These are phyloP conservation scores for Nannochloris sp. DNA, from an alignment of 139 green algal genomes.

Conservation along the genomic window DNA sequence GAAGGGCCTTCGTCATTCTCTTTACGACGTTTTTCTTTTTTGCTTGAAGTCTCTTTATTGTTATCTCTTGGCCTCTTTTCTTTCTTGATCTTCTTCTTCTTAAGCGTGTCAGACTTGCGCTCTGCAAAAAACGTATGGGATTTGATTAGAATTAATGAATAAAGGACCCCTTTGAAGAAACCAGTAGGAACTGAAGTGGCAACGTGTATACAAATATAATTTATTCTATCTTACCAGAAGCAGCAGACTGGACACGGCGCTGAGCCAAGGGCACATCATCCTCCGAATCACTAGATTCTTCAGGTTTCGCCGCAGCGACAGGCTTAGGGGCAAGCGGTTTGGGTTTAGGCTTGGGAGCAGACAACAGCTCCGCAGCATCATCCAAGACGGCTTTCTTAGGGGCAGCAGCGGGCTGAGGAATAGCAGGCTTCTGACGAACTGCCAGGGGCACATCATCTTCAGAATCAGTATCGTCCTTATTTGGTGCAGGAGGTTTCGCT, in stretches of 20 bases:
- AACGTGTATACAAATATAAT: background rate
- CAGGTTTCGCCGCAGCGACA: background rate
- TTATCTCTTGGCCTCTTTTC: slow-evolving; percentile 6
- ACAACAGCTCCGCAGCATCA: slow-evolving; percentile 9
- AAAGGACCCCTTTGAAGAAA: background rate
- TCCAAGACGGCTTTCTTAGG: background rate
- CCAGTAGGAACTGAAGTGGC: background rate
- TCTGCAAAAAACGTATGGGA: background rate
- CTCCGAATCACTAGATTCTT: slow-evolving; percentile 29
- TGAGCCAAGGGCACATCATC: slow-evolving; percentile 32
- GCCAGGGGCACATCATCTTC: background rate
- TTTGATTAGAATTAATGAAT: background rate
- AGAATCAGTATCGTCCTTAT: background rate
- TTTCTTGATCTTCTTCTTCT: background rate
- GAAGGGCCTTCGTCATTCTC: background rate
- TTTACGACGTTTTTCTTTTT: background rate
- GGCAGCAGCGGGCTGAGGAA: background rate
- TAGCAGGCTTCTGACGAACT: background rate
- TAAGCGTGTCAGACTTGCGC: background rate
- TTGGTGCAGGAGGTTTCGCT: background rate
- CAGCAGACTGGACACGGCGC: background rate
- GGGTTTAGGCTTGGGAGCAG: slow-evolving; percentile 9
- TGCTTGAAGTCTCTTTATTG: background rate
- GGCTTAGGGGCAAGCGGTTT: slow-evolving; percentile 13
- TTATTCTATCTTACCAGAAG: slow-evolving; percentile 1